Percentiles rank a stretch among this genome's conserved stretches.
Evolutionary conservation across 2,329 filamentous ascomycete genomes (phyloP).

Genomic region (Incumbomyces delicatus): DNA sequence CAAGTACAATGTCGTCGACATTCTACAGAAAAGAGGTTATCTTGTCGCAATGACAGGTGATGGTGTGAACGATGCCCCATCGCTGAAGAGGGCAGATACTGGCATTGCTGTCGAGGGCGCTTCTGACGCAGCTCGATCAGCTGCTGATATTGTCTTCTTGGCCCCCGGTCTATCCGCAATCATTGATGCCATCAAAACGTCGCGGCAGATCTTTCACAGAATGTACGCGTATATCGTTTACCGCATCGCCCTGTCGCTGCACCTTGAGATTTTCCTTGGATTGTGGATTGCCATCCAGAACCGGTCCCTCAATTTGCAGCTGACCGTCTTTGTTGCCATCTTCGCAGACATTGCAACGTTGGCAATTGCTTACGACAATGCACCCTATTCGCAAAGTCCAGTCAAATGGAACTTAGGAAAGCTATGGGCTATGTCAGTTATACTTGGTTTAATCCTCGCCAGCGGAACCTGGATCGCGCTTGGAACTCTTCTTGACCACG

Average conservation of each 20-base stretch:
- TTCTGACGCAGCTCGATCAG: constrained; percentile 81
- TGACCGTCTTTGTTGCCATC: constrained; percentile 90
- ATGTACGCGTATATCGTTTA: constrained; percentile 97
- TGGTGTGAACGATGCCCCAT: constrained; percentile 88
- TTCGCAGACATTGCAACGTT: constrained; percentile 89
- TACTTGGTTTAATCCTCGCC: constrained; percentile 72
- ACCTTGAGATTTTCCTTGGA: constrained; percentile 84
- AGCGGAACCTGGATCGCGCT: constrained; percentile 81
- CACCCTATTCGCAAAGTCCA: constrained; percentile 71
- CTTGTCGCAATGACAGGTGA: constrained; percentile 95
- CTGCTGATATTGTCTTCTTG: constrained; percentile 89
- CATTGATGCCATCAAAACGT: constrained; percentile 86
- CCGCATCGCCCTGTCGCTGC: constrained; percentile 83
- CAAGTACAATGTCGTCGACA: constrained; percentile 91
- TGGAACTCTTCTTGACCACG: constrained; percentile 66
- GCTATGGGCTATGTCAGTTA: constrained; percentile 84
- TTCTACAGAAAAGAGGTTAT: constrained; percentile 85
- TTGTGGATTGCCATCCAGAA: constrained; percentile 87
- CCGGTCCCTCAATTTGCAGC: constrained; percentile 69
- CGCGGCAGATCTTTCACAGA: constrained; percentile 89
- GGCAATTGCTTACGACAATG: constrained; percentile 88
- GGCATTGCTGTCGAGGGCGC: constrained; percentile 91
- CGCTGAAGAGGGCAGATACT: constrained; percentile 89
- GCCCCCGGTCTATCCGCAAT: constrained; percentile 84
- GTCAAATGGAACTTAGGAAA: constrained; percentile 95